Base-by-base conservation (phyloP, 2,329 filamentous ascomycete genomes). In the Fusarium sp. region DNA sequence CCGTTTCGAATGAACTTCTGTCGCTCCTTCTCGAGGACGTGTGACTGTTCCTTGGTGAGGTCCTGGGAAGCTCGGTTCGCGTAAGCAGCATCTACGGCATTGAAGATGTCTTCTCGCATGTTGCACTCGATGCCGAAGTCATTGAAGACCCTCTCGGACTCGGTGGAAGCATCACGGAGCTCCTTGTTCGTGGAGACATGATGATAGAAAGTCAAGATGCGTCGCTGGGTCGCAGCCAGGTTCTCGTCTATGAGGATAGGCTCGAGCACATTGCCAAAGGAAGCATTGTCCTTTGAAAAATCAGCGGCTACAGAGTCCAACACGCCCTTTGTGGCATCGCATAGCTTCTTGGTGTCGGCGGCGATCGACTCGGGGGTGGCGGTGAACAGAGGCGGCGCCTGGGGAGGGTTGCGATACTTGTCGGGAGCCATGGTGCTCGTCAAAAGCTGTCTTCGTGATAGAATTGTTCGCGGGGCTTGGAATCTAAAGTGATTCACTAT, bases 51-150 rank as follows among this genome's bases (percentile, higher is more conserved):
- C 0, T 85, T 79, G 54, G 91, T 88, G 31, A 93, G 79, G 35
- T 80, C 71, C 39, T 81, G 76, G 60, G 83, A 79, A 69, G 86
- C 83, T 41, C 77, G 77, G 41, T 76, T 77, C 34, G 84, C 80
- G 68, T 81, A 86, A 32, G 84, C 81, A 25, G 83, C 83, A 42
- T 89, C 83, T 25, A 90, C 85, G 4, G 88, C 79, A 69, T 82
- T 80, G 81, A 91, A 95, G 58, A 93, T 84, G 68, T 95, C 91
- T 77, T 94, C 90, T 49, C 91, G 85, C 91, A 94, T 94, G 70
- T 83, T 85, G 52, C 87, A 85, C 77, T 95, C 91, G 65, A 94
- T 93, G 51, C 81, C 78, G 71, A 92, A 93, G 65, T 93, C 89
- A 70, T 91, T 86, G 79, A 92, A 85, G 60, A 92, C 79, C 77